These are phyloP conservation scores for Claviceps cyperi DNA, from an alignment of 2,329 filamentous ascomycete genomes.

Conservation along the genomic window DNA sequence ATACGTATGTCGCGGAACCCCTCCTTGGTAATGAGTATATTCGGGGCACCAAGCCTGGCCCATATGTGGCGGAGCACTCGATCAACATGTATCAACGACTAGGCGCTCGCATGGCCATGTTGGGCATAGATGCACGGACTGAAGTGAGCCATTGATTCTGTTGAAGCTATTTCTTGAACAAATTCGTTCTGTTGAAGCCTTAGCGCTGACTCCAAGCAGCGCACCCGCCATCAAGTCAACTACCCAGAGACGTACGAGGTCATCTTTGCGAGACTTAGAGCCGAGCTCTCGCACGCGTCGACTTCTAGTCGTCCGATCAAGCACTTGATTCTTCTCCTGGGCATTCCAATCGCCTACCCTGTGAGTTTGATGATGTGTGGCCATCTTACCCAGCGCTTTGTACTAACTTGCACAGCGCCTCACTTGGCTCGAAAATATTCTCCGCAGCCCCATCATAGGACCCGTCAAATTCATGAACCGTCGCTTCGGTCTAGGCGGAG, in stretches of 20 bases:
- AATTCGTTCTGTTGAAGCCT: too few species aligned
- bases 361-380: constrained; percentile 26
- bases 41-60: constrained; percentile 59
- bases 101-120: constrained; percentile 67
- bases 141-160: constrained; percentile 37
- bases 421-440: constrained; percentile 92
- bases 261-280: constrained; percentile 62
- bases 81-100: constrained; percentile 76
- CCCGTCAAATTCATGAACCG: constrained; percentile 83
- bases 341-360: constrained; percentile 76
- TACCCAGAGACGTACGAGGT: constrained; percentile 81
- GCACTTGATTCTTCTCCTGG: constrained; percentile 75
- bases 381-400: constrained; percentile 8
- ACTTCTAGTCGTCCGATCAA: constrained; percentile 61
- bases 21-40: constrained; percentile 59
- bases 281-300: constrained; percentile 56
- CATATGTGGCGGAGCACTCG: constrained; percentile 80
- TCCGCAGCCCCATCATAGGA: constrained; percentile 72
- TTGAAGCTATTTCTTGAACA: neutral
- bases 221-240: constrained; percentile 86
- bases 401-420: constrained; percentile 42
- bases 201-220: constrained; percentile 24
- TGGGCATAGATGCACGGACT: constrained; percentile 85
- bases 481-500: constrained; percentile 71
- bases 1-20: constrained; percentile 54